These are phyloP conservation scores for Rhinocladiella similis DNA, from an alignment of 2,329 filamentous ascomycete genomes.

Conservation along the genomic window DNA sequence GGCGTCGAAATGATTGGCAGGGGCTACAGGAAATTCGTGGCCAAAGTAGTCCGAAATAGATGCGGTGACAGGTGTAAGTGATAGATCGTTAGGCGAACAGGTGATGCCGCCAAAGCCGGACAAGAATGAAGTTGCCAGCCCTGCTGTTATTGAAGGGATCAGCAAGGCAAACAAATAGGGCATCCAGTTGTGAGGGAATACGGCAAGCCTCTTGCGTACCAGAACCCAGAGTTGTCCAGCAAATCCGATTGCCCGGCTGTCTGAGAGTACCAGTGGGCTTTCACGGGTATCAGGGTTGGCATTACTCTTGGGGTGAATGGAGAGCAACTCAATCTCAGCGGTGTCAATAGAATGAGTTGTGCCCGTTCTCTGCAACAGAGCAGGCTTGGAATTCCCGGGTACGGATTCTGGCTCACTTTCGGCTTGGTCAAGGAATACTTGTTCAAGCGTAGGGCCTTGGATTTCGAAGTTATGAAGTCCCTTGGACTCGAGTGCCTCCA, in stretches of 20 bases:
- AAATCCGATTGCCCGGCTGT: no score
- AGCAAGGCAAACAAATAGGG: constrained; percentile 72
- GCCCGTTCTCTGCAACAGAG: no score
- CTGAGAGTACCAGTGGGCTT: no score
- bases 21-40: no score
- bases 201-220: constrained; percentile 73
- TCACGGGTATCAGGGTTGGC: no score
- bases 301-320: no score
- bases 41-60: no score
- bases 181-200: constrained; percentile 75
- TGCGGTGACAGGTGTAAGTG: constrained; percentile 24
- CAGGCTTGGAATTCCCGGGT: no score
- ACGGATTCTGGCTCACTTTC: constrained; percentile 56
- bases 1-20: neutral
- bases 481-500: constrained; percentile 64
- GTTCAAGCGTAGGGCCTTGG: constrained; percentile 83
- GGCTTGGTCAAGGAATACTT: constrained; percentile 82
- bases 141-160: constrained; percentile 76
- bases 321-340: no score
- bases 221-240: constrained; percentile 66
- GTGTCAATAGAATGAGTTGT: no score
- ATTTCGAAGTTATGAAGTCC: constrained; percentile 77
- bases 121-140: constrained; percentile 76
- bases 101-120: constrained; percentile 51
- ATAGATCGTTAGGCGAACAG: constrained; percentile 53